Evolutionary conservation across 1,284 basidiomycete species (phyloP), one percentile per base, ranked within the genome.

Genomic region (Violaceomyces palustris): DNA sequence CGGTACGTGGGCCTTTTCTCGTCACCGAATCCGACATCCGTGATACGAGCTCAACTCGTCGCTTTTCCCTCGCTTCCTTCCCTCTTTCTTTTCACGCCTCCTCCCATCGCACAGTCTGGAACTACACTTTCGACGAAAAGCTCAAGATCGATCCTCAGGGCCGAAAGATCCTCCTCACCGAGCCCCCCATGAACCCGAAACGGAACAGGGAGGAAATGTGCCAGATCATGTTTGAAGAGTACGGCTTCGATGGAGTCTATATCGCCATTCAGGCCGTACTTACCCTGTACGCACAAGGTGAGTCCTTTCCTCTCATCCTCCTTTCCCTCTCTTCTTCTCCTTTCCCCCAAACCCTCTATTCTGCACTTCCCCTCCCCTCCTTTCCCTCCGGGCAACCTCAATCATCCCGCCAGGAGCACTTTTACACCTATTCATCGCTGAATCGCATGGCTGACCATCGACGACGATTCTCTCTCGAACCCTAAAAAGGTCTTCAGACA

Each of bases 111-210:
- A 3, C 41, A 53, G 69, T 98, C 11, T 99, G 93, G 94, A 85
- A 98, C 77, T 97, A 98, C 75, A 98, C 93, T 2, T 98, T 99
- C 74, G 80, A 89, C 72, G 88, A 96, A 77, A 98, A 98, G 77
- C 82, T 99, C 49, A 81, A 83, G 63, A 80, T 97, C 61, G 86
- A 96, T 72, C 85, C 92, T 19, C 79, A 79, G 35, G 94, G 90
- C 1, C 80, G 83, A 61, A 98, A 97, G 77, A 82, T 99, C 35
- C 77, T 99, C 46, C 80, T 99, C 63, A 98, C 94, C 1, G 94
- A 99, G 75, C 94, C 94, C n/a, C 94, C 93, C 31, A 97, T 98
- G 93, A 98, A 98, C 77, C 94, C 94, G 4, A 89, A 86, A 73
- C 83, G 77, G 59, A 98, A 98, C 76, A 78, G 94, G 65, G 85